These are phyloP conservation scores for Helianthus tuberosus DNA, from an alignment of 129 eudicot genomes.

Conservation along the genomic window DNA sequence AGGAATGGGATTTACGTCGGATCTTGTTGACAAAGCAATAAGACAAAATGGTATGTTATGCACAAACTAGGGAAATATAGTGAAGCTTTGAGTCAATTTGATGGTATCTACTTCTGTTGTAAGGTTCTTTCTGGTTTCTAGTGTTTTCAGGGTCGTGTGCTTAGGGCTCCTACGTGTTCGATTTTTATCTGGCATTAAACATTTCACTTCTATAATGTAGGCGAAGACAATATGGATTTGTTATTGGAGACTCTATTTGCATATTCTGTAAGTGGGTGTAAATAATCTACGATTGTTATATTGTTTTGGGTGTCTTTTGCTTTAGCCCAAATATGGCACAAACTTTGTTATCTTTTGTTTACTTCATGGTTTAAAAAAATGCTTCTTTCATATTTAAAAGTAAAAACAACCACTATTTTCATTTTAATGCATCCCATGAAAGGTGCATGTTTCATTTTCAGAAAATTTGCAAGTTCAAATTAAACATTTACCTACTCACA, in stretches of 20 bases:
- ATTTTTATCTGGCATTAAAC: constrained; percentile 23
- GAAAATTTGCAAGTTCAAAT: neutral
- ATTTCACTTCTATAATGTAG: constrained; percentile 36
- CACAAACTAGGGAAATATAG: neutral
- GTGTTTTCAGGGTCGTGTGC: no score
- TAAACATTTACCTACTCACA: neutral
- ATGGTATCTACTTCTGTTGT: constrained; percentile 5
- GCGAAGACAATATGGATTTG: constrained; percentile 73
- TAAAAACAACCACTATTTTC: neutral
- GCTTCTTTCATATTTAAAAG: constrained; percentile 1
- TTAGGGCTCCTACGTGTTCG: neutral
- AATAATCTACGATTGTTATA: neutral
- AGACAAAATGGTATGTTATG: constrained; percentile 63
- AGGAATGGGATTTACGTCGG: constrained; percentile 85
- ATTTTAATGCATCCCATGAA: constrained; percentile 1
- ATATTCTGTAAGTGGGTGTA: constrained; percentile 59
- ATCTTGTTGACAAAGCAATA: constrained; percentile 80
- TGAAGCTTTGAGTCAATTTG: constrained; percentile 17
- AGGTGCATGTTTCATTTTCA: neutral
- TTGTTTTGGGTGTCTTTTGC: neutral
- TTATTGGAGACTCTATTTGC: constrained; percentile 77
- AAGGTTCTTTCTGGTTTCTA: constrained; percentile 2
- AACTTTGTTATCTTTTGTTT: constrained; percentile 8
- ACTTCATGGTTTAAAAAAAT: neutral
- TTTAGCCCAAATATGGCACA: neutral